A percentile compares a stretch with the other conserved stretches of the same genome.
Evolutionary conservation across 306 rosid genomes (phyloP).

Genomic region (Citrullus colocynthis): DNA sequence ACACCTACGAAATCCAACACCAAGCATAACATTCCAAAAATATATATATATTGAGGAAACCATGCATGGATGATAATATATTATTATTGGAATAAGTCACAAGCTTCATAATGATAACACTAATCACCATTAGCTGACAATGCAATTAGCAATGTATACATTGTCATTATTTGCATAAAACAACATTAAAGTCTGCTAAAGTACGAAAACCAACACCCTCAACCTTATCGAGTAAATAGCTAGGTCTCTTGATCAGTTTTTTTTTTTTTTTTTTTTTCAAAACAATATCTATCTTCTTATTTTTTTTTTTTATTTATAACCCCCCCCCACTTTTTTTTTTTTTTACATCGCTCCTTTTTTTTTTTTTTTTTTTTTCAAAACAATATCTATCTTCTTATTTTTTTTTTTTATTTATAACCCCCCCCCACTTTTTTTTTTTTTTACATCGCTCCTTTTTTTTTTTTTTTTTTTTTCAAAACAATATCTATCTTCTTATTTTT

Average conservation of each 20-base stretch:
- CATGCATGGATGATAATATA: not conserved
- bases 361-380: too few species aligned
- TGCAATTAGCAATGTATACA: not conserved
- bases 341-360: too few species aligned
- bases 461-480: too few species aligned
- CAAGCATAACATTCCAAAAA: not conserved
- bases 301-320: too few species aligned
- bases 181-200: not conserved
- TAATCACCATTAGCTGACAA: not conserved
- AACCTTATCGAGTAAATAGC: not conserved
- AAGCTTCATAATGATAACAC: not conserved
- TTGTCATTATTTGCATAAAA: slow-evolving; percentile 3
- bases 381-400: too few species aligned
- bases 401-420: too few species aligned
- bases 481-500: too few species aligned
- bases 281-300: too few species aligned
- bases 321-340: not conserved
- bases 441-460: too few species aligned
- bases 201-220: not conserved
- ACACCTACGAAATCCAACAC: too few species aligned
- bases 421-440: too few species aligned
- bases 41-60: not conserved
- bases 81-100: not conserved
- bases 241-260: not conserved
- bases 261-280: not conserved